These are phyloP conservation scores for Corymbia calophylla DNA, from an alignment of 441 rosid genomes.

Conservation along the genomic window DNA sequence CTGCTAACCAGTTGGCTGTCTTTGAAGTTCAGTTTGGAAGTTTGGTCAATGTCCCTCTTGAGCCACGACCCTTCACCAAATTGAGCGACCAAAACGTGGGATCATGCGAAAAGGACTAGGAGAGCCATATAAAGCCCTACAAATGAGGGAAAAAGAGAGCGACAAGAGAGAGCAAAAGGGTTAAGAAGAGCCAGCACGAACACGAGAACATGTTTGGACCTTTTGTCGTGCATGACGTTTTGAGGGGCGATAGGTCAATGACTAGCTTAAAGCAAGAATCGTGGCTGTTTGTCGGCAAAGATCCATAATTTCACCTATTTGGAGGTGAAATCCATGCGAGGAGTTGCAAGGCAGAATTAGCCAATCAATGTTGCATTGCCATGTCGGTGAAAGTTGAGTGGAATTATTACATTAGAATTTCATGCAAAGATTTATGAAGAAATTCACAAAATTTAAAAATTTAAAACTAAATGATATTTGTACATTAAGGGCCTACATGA, in stretches of 20 bases:
- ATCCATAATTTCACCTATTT: background rate
- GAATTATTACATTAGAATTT: background rate
- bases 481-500: too few relatives aligned
- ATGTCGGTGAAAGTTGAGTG: fast-evolving
- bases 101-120: background rate
- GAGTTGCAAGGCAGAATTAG: fast-evolving
- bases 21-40: background rate
- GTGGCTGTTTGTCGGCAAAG: fast-evolving
- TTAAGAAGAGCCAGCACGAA: background rate
- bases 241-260: background rate
- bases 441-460: fast-evolving
- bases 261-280: background rate
- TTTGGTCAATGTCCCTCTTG: background rate
- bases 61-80: background rate
- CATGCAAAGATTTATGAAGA: fast-evolving
- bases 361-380: fast-evolving
- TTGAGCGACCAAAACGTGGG: background rate
- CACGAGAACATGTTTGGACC: background rate
- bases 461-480: fast-evolving
- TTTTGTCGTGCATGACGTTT: background rate
- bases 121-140: background rate
- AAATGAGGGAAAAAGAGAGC: too few relatives aligned
- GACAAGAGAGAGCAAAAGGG: too few relatives aligned
- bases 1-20: background rate
- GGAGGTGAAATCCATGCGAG: background rate